A percentile compares a stretch with the other conserved stretches of the same genome.
Evolutionary conservation across 2,329 filamentous ascomycete genomes (phyloP).

Genomic region (Botrytis deweyae): DNA sequence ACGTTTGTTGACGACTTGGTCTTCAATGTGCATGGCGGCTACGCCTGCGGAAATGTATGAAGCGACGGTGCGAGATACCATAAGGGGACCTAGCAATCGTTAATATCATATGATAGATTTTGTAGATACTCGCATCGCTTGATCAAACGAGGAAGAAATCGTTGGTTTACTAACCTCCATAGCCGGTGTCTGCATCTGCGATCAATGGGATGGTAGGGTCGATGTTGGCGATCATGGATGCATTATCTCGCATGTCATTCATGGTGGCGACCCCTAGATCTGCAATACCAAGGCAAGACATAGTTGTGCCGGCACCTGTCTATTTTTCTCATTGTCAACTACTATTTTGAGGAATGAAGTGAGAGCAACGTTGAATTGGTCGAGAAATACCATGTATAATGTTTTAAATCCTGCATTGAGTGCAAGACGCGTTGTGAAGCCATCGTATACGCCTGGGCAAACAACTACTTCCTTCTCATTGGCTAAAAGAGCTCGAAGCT

Average conservation of each 20-base stretch:
- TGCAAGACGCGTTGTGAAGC: conserved; percentile 63
- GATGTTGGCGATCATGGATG: conserved; percentile 53
- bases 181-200: conserved; percentile 54
- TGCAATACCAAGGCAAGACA: conserved; percentile 49
- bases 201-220: conserved; percentile 49
- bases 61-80: conserved; percentile 41
- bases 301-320: conserved; percentile 52
- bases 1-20: conserved; percentile 63
- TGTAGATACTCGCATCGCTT: background rate
- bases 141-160: background rate
- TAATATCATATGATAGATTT: background rate
- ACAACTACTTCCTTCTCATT: conserved; percentile 47
- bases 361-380: background rate
- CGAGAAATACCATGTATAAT: conserved; percentile 56
- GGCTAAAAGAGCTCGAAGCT: conserved; percentile 23
- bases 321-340: conserved; percentile 27
- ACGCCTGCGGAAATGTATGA: conserved; percentile 49
- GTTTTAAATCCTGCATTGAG: conserved; percentile 61
- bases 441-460: conserved; percentile 68
- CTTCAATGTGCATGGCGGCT: conserved; percentile 61
- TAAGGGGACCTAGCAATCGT: conserved; percentile 37
- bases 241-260: conserved; percentile 53
- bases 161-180: conserved; percentile 42
- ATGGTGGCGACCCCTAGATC: conserved; percentile 52
- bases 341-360: background rate